A percentile compares a stretch with the other conserved stretches of the same genome.
Evolutionary conservation across 2,329 filamentous ascomycete species (phyloP).

Genomic region (Verticillium nubilum): DNA sequence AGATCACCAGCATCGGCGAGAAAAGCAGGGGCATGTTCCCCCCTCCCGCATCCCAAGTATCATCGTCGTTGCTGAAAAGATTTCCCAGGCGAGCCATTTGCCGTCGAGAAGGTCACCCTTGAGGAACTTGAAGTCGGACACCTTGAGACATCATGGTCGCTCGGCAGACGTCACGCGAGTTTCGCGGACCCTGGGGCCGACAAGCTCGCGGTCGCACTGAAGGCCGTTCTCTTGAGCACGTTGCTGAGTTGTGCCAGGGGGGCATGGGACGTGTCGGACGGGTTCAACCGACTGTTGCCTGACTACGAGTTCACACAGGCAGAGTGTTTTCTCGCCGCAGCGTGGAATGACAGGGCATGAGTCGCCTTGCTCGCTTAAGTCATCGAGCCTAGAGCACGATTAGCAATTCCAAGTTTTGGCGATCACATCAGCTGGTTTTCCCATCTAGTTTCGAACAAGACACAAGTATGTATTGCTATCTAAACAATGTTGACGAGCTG

Average conservation of each 20-base stretch:
- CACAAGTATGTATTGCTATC: constrained; percentile 12
- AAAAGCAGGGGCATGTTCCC: constrained; percentile 22
- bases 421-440: not conserved
- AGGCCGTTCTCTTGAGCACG: constrained; percentile 24
- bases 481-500: constrained; percentile 8
- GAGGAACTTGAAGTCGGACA: constrained; percentile 40
- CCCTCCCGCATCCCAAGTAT: not conserved
- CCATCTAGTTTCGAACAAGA: constrained; percentile 4
- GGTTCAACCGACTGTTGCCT: constrained; percentile 28
- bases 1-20: constrained; percentile 26
- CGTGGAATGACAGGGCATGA: constrained; percentile 6
- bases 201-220: constrained; percentile 4
- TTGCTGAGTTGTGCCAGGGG: constrained; percentile 18
- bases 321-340: constrained; percentile 17
- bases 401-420: no score
- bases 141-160: constrained; percentile 34
- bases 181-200: constrained; percentile 16
- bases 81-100: constrained; percentile 1
- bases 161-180: constrained; percentile 19
- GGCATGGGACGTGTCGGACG: constrained; percentile 21
- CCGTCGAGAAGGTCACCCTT: constrained; percentile 36
- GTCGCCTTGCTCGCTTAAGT: no score
- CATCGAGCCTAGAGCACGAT: no score
- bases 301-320: constrained; percentile 23
- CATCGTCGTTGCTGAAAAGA: not conserved